Evolutionary conservation across 1,139 yeast genomes (phyloP).

Genomic region (Candida pseudocylindracea): DNA sequence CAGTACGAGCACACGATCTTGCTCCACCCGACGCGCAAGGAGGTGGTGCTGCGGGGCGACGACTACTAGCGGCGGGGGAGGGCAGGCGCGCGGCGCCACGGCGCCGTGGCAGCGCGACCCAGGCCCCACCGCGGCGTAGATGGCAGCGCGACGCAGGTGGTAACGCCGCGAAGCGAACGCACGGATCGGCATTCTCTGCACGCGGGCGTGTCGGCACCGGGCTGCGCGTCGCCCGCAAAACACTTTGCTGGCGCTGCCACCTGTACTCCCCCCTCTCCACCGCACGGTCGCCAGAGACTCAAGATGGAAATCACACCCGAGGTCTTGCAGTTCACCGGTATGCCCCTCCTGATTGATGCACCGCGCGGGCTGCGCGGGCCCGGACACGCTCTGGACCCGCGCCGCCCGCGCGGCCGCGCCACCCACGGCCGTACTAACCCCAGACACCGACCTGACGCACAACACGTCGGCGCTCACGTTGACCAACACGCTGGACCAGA

Average conservation of each 20-base stretch:
- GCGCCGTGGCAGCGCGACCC: no score
- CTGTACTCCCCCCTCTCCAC: neutral
- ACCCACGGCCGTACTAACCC: constrained; percentile 5
- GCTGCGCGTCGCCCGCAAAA: neutral
- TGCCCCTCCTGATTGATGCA: no score
- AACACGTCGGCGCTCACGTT: constrained; percentile 49
- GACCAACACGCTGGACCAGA: constrained; percentile 36
- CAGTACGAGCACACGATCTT: constrained; percentile 90
- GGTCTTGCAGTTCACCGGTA: no score
- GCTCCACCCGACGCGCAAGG: constrained; percentile 80
- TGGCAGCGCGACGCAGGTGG: no score
- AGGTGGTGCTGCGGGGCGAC: constrained; percentile 86
- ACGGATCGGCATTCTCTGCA: no score
- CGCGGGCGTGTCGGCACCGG: no score
- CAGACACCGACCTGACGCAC: constrained; percentile 51
- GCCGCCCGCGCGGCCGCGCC: neutral
- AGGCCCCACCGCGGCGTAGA: no score
- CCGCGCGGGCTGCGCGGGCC: no score
- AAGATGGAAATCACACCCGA: no score
- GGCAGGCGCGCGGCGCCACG: no score
- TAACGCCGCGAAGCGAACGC: no score
- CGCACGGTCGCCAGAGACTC: neutral
- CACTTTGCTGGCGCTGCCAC: neutral
- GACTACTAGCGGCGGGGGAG: constrained; percentile 48
- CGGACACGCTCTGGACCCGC: no score